Percentiles rank a stretch among this genome's conserved stretches.
Evolutionary conservation across 2,329 filamentous ascomycete species (phyloP).

Genomic region (Piedraia hortae): DNA sequence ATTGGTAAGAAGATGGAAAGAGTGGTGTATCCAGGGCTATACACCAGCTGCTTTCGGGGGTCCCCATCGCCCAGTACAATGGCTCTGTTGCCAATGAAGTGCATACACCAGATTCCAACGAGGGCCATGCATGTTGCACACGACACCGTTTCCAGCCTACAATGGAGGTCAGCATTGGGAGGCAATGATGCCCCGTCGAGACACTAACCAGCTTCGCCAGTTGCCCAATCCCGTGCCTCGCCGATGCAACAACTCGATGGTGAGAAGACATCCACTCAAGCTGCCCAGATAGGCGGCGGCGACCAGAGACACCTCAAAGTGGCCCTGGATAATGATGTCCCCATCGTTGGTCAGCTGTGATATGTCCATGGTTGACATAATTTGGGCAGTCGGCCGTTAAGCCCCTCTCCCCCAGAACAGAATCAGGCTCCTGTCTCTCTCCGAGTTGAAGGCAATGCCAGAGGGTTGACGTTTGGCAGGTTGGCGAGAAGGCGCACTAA

Average conservation of each 20-base stretch:
- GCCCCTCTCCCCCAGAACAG: no score
- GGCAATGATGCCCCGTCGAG: not conserved
- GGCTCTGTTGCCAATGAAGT: conserved; percentile 61
- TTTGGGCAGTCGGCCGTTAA: no score
- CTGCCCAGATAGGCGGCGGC: conserved; percentile 42
- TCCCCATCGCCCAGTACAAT: conserved; percentile 40
- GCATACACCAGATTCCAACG: conserved; percentile 30
- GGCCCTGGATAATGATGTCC: no score
- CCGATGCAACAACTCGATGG: conserved; percentile 55
- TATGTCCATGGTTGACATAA: no score
- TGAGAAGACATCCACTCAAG: conserved; percentile 48
- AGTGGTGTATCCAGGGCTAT: conserved; percentile 42
- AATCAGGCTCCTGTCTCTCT: no score
- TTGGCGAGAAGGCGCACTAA: no score
- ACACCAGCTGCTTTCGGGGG: conserved; percentile 38
- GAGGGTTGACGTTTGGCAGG: no score
- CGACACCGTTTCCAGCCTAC: conserved; percentile 17
- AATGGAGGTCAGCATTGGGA: conserved; percentile 1
- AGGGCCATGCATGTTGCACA: conserved; percentile 19
- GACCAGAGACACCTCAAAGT: conserved; percentile 30
- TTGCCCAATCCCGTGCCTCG: conserved; percentile 9
- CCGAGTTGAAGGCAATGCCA: no score
- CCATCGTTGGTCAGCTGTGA: conserved; percentile 3
- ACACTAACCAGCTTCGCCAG: conserved; percentile 10
- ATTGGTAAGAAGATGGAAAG: conserved; percentile 62